Conservation (phyloP, 225 moss, liverwort and hornwort genomes). For the Marchantia paleacea region DNA sequence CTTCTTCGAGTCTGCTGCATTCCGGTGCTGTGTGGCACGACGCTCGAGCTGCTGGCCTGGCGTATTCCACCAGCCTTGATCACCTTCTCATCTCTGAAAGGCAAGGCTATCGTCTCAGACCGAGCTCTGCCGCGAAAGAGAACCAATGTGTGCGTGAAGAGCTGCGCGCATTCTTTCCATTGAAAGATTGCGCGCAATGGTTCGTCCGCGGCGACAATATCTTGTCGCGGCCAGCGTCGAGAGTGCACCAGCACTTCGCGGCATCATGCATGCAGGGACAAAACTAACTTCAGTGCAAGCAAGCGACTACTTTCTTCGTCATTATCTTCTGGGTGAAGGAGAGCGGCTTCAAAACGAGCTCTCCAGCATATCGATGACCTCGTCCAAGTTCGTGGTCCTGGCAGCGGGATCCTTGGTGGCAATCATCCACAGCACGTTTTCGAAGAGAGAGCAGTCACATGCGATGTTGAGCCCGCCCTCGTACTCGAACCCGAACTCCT, state of each 20-base stretch:
- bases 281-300: not conserved
- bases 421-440: conserved; percentile 72
- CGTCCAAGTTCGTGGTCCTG: conserved; percentile 16
- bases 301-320: not conserved
- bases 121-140: not conserved
- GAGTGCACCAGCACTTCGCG: not conserved
- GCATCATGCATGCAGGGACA: not conserved
- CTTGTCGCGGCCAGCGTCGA: conserved; percentile 13
- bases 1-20: not conserved
- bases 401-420: conserved; percentile 52
- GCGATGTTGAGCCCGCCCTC: conserved; percentile 74
- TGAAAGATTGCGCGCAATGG: not conserved
- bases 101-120: not conserved
- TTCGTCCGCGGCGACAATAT: not conserved
- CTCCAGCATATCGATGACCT: conserved; percentile 24
- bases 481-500: conserved; percentile 80
- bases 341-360: conserved; percentile 11
- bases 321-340: too few relatives aligned
- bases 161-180: not conserved
- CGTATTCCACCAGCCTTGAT: not conserved
- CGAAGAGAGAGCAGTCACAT: conserved; percentile 68
- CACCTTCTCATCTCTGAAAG: not conserved
- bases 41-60: not conserved
- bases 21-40: not conserved
- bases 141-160: not conserved